These are phyloP conservation scores for Arachnomyces sp. DNA, from an alignment of 2,329 filamentous ascomycete genomes.

Conservation along the genomic window DNA sequence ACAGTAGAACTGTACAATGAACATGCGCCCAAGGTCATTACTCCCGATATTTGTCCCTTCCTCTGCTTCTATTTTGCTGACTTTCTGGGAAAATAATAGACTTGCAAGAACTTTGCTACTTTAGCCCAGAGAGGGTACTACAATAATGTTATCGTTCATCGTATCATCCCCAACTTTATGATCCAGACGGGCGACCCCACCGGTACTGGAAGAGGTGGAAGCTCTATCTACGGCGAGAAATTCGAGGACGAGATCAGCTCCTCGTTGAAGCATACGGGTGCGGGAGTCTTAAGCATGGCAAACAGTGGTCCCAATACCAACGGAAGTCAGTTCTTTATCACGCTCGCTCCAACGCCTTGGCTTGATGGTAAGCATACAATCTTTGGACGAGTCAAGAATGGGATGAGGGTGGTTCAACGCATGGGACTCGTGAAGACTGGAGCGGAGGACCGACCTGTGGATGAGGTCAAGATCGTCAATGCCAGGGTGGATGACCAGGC, in stretches of 20 bases:
- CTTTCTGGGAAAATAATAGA: slow-evolving; percentile 35
- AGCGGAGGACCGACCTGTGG: slow-evolving; percentile 68
- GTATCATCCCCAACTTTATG: slow-evolving; percentile 95
- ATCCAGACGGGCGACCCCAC: slow-evolving; percentile 91
- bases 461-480: slow-evolving; percentile 72
- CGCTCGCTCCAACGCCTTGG: slow-evolving; percentile 89
- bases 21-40: slow-evolving; percentile 65
- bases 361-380: slow-evolving; percentile 96
- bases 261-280: slow-evolving; percentile 79
- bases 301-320: slow-evolving; percentile 92
- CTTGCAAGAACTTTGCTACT: slow-evolving; percentile 79
- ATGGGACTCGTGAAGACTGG: slow-evolving; percentile 85
- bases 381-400: slow-evolving; percentile 81
- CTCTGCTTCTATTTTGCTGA: slow-evolving; percentile 12
- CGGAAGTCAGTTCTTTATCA: slow-evolving; percentile 93
- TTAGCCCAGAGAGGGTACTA: slow-evolving; percentile 82
- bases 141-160: slow-evolving; percentile 78
- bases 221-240: slow-evolving; percentile 83
- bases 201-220: slow-evolving; percentile 81
- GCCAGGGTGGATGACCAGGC: slow-evolving; percentile 65
- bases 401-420: slow-evolving; percentile 74
- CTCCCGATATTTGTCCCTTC: slow-evolving; percentile 1
- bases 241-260: slow-evolving; percentile 86
- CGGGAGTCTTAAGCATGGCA: slow-evolving; percentile 92
- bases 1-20: slow-evolving; percentile 80